phyloP scores from a whole-genome alignment of 192 early-diverging fungal genomes.

The Rhizophagus sp. region DNA sequence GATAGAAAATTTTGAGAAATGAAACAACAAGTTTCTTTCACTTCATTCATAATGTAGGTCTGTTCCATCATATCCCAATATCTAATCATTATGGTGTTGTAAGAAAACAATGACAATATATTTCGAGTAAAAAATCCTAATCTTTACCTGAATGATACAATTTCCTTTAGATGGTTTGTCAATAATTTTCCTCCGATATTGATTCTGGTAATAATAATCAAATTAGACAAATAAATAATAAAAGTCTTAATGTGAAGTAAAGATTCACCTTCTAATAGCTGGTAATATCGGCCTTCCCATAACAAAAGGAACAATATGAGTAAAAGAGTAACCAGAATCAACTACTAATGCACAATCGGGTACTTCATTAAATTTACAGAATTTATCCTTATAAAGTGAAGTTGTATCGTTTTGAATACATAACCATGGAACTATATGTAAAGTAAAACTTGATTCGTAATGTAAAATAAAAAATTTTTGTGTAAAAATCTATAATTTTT shows the following conservation, averaged over 20 bases:
- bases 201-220: constrained; percentile 46
- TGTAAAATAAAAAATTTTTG: not conserved
- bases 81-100: constrained; percentile 26
- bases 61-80: constrained; percentile 96
- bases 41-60: constrained; percentile 78
- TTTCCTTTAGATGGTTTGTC: constrained; percentile 87
- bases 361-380: constrained; percentile 29
- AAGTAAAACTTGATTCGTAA: not conserved
- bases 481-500: not conserved
- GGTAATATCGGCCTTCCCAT: constrained; percentile 52
- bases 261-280: constrained; percentile 55
- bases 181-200: constrained; percentile 86
- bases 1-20: constrained; percentile 66
- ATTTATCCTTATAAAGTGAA: constrained; percentile 41
- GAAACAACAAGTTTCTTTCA: constrained; percentile 85
- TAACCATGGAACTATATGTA: constrained; percentile 44
- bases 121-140: too few species aligned
- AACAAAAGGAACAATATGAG: constrained; percentile 73
- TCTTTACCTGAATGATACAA: constrained; percentile 79
- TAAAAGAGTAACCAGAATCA: constrained; percentile 81
- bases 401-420: constrained; percentile 56
- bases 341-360: constrained; percentile 73
- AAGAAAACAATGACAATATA: not conserved
- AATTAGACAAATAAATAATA: not conserved
- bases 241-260: not conserved